Evolutionary conservation across 176 grass and related monocot species (phyloP).

Genomic region (Elymus sibiricus): DNA sequence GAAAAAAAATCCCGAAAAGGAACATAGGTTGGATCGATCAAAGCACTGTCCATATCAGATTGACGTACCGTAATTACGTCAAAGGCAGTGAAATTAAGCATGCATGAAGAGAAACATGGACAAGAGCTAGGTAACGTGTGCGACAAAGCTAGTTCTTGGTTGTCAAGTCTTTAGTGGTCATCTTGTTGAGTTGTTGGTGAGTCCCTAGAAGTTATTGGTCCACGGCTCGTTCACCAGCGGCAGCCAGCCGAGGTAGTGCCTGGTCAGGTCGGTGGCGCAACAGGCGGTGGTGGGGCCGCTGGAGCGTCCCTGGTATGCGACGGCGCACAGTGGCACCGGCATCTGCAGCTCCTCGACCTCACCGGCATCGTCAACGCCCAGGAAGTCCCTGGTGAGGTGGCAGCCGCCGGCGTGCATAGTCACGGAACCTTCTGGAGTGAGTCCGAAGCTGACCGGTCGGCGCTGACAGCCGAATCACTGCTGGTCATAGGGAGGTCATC

Average conservation of each 20-base stretch:
- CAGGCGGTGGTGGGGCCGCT: background rate
- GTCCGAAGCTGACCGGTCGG: conserved; percentile 24
- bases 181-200: background rate
- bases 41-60: background rate
- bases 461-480: background rate
- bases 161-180: background rate
- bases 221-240: conserved; percentile 41
- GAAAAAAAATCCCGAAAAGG: background rate
- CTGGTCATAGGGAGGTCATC: conserved; percentile 21
- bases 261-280: conserved; percentile 42
- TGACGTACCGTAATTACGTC: background rate
- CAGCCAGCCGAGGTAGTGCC: conserved; percentile 31
- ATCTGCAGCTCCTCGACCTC: conserved; percentile 43
- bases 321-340: conserved; percentile 10
- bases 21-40: conserved; percentile 2
- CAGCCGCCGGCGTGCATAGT: conserved; percentile 25
- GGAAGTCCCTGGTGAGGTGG: conserved; percentile 72
- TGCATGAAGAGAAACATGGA: background rate
- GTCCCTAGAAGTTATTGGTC: conserved; percentile 38
- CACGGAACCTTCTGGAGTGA: conserved; percentile 30
- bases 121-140: background rate
- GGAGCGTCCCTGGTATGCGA: conserved; percentile 1
- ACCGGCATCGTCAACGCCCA: conserved; percentile 43
- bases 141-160: background rate
- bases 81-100: background rate